Conservation (phyloP, 2,329 filamentous ascomycete genomes). For the Verticillium albo-atrum region DNA sequence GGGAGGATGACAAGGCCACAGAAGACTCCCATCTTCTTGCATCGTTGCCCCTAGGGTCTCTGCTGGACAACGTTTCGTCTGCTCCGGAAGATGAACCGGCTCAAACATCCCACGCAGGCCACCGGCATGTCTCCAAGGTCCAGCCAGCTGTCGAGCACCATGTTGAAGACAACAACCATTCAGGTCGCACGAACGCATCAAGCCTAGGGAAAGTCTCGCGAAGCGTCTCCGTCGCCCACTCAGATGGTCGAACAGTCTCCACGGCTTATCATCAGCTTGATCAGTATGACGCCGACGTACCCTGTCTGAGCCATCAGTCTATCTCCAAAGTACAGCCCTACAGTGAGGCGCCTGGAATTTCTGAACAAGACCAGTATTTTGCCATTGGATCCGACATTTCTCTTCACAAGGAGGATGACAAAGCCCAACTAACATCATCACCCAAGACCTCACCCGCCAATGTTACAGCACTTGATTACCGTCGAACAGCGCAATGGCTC, state of each 20-base stretch:
- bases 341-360: not conserved
- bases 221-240: not conserved
- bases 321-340: slow-evolving; percentile 6
- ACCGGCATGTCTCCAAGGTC: slow-evolving; percentile 4
- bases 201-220: not conserved
- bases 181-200: not conserved
- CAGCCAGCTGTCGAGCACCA: not conserved
- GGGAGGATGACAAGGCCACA: not conserved
- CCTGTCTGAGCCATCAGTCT: slow-evolving; percentile 2
- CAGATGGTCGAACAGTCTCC: not conserved
- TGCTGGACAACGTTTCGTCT: too few relatives aligned
- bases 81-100: too few relatives aligned
- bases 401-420: not conserved
- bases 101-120: too few relatives aligned
- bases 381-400: slow-evolving; percentile 5
- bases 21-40: not conserved
- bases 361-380: not conserved
- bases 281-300: not conserved
- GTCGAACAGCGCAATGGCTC: slow-evolving; percentile 27
- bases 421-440: not conserved
- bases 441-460: slow-evolving; percentile 17
- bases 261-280: not conserved
- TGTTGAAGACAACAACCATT: not conserved
- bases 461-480: slow-evolving; percentile 25
- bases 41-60: too few relatives aligned